These are phyloP conservation scores for Ascochyta pisi DNA, from an alignment of 2,329 filamentous ascomycete species.

Conservation along the genomic window DNA sequence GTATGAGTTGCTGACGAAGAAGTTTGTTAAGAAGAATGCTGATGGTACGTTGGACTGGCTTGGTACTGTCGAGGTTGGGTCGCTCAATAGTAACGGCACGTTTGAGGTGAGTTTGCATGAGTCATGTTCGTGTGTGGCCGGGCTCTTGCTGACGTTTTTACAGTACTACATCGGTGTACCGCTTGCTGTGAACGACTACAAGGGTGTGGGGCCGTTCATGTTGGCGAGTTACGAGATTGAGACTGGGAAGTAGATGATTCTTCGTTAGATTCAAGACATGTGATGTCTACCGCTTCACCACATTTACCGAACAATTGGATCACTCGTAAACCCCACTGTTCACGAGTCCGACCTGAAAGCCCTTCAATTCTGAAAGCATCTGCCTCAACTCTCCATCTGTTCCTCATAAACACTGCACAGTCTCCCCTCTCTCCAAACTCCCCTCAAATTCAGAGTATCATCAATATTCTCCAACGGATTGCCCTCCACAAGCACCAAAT, in stretches of 20 bases:
- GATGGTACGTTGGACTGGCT: constrained; percentile 57
- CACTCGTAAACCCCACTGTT: too few species aligned
- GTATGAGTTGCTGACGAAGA: constrained; percentile 50
- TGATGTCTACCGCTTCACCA: too few species aligned
- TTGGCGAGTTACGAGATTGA: constrained; percentile 25
- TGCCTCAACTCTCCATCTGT: constrained; percentile 16
- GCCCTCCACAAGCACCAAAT: constrained; percentile 54
- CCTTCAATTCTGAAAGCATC: neutral
- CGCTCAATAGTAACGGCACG: constrained; percentile 54
- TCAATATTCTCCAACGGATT: constrained; percentile 53
- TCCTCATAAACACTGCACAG: constrained; percentile 35
- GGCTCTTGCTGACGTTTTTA: constrained; percentile 1
- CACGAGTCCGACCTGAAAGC: too few species aligned
- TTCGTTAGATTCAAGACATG: too few species aligned
- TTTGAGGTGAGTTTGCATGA: constrained; percentile 52
- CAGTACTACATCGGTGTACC: constrained; percentile 43
- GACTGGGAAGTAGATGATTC: neutral
- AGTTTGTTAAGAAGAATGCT: constrained; percentile 50
- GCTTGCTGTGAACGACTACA: constrained; percentile 40
- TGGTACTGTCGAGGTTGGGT: constrained; percentile 59
- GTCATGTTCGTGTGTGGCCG: neutral
- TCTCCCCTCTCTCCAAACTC: constrained; percentile 53
- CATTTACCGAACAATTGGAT: too few species aligned
- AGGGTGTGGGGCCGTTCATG: constrained; percentile 45
- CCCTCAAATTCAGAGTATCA: constrained; percentile 51